Evolutionary conservation across 805 yeast genomes (phyloP).

Genomic region (Pichia thaimueangensis): DNA sequence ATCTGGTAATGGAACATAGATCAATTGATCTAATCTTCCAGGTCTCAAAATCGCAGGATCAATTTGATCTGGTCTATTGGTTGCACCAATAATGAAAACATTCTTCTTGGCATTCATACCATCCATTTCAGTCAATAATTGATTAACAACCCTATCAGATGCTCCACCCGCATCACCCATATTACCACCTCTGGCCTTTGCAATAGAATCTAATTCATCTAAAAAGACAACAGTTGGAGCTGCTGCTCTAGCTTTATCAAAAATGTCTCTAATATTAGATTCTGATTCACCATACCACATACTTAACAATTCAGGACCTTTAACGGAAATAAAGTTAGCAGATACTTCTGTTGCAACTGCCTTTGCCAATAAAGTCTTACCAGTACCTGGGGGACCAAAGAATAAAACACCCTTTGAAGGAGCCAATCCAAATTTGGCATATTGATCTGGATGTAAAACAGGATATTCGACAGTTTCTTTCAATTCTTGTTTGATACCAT

Average conservation of each 20-base stretch:
- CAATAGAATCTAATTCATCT: constrained; percentile 97
- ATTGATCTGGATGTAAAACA: constrained; percentile 97
- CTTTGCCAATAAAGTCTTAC: constrained; percentile 96
- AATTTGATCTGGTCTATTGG: constrained; percentile 98
- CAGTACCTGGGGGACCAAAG: constrained; percentile 99
- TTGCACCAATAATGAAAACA: constrained; percentile 98
- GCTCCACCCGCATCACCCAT: constrained; percentile 96
- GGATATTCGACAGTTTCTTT: constrained; percentile 99
- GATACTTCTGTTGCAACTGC: constrained; percentile 99
- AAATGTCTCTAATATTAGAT: constrained; percentile 94
- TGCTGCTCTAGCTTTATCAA: constrained; percentile 98
- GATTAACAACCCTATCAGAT: constrained; percentile 92
- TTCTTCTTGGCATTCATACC: constrained; percentile 99
- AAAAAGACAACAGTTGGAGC: constrained; percentile 98
- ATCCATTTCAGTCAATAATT: constrained; percentile 96
- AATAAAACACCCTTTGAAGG: constrained; percentile 98
- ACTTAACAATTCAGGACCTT: constrained; percentile 93
- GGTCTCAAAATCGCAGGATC: constrained; percentile 99
- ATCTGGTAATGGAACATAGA: constrained; percentile 97
- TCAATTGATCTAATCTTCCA: constrained; percentile 97
- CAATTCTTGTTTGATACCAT: constrained; percentile 90
- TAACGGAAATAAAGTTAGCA: constrained; percentile 95
- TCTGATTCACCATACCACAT: constrained; percentile 99
- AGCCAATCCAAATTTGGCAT: constrained; percentile 94
- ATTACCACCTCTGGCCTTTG: constrained; percentile 92